Base-by-base conservation (phyloP, 1,284 basidiomycete genomes). In the Naganishia sp. region DNA sequence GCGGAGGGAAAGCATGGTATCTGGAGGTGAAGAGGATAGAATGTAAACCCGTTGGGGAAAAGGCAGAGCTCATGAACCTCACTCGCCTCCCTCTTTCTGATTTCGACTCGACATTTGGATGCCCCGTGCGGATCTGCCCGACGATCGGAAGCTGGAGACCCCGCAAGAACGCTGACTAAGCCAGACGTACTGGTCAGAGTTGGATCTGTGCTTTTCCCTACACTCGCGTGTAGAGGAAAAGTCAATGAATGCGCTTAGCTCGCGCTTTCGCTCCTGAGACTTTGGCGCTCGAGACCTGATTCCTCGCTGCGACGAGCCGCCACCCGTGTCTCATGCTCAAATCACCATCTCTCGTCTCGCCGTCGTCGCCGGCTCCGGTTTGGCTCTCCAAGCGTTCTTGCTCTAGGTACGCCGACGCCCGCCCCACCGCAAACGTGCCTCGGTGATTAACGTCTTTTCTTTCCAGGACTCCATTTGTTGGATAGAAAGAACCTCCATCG, bases 391-490 rank as follows among this genome's bases (percentile, higher is more conserved):
- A 61, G 58, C 58, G 58, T 61, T 61, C 58, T 61, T 61, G 58
- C 58, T 61, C 58, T 39, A 61, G 58, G 58, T 61, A 50, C 32
- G 55, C 42, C 9, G 25, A 39, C 35, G 18, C 47, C 7, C 13
- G 45, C 11, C 46, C 31, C 9, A 17, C 58, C 7, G 47, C 21
- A 17, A 18, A 10, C 17, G 35, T 43, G 10, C 35, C 7, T 42
- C 58, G 13, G n/a, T 41, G 23, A 11, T 61, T 49, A 39, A 42
- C 39, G 9, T 31, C 21, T 32, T 21, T 43, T 35, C 39, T n/a
- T 18, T 50, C n/a, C 32, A 66, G 65, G 65, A 66, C 65, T 66
- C 65, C 65, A 66, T 66, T 54, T 46, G 17, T 66, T 66, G 65
- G 65, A 66, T 49, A 66, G 65, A 66, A 52, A 57, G 60, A 57